phyloP scores from a whole-genome alignment of 2,329 filamentous ascomycete genomes.

The Colletotrichum theobromicola region DNA sequence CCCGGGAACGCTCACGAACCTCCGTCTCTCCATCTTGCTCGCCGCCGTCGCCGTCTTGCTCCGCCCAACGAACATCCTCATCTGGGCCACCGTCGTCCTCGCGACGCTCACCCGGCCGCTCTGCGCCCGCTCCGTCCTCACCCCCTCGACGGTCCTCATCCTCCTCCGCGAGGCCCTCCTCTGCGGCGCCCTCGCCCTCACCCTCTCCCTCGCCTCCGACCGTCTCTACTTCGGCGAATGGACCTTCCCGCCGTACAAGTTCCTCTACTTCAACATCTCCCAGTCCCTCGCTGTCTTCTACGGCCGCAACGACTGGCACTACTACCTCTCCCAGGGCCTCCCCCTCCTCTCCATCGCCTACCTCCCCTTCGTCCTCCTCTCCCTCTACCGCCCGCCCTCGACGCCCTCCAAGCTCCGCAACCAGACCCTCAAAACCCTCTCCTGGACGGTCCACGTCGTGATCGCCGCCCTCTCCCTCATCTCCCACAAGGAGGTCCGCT shows the following conservation, averaged over 20 bases:
- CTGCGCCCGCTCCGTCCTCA: slow-evolving; percentile 44
- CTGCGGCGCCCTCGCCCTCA: slow-evolving; percentile 68
- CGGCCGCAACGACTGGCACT: slow-evolving; percentile 87
- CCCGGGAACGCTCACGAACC: slow-evolving; percentile 32
- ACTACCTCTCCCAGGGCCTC: slow-evolving; percentile 89
- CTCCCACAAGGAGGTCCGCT: slow-evolving; percentile 95
- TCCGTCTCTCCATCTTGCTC: slow-evolving; percentile 69
- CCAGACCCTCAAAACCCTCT: slow-evolving; percentile 48
- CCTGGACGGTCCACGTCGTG: slow-evolving; percentile 64
- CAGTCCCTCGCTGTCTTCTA: slow-evolving; percentile 93
- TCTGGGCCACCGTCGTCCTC: slow-evolving; percentile 74
- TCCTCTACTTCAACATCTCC: slow-evolving; percentile 88
- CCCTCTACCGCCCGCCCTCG: slow-evolving; percentile 58
- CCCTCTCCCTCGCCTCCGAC: slow-evolving; percentile 71
- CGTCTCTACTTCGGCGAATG: slow-evolving; percentile 81
- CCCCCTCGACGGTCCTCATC: slow-evolving; percentile 47
- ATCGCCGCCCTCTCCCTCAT: slow-evolving; percentile 74
- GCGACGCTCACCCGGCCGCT: slow-evolving; percentile 48
- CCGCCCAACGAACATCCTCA: slow-evolving; percentile 85
- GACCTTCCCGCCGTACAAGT: slow-evolving; percentile 88
- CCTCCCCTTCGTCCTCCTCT: slow-evolving; percentile 75
- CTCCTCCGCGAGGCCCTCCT: slow-evolving; percentile 68
- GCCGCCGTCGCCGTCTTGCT: slow-evolving; percentile 85
- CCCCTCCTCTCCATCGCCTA: slow-evolving; percentile 85
- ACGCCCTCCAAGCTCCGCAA: slow-evolving; percentile 36